Evolutionary conservation across 805 yeast species (phyloP), one percentile per base, ranked within the genome.

Genomic region (Kodamaea kaohsiungensis): DNA sequence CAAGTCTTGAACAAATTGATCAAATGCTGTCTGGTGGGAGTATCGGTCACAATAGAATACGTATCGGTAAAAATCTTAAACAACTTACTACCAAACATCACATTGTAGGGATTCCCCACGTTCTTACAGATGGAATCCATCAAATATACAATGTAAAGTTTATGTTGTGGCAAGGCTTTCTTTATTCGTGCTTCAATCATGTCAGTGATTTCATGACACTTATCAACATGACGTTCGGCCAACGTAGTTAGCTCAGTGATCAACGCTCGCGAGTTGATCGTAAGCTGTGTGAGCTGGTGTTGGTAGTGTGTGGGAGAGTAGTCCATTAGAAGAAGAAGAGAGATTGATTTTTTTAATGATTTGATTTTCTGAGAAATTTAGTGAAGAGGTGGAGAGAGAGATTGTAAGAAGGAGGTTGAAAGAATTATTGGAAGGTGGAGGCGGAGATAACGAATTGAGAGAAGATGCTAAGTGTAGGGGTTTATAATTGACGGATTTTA

Each of bases 1-100:
- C 80, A 76, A 6, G 79, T 75, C 51, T 71, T 69, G 63, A 74
- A 75, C 54, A 76, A 61, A 56, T 73, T 73, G 52, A 75, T 74
- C 56, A 76, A 61, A 54, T 64, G 61, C 56, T 72, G 78, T 55
- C 80, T 61, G 15, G 78, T 73, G 16, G 66, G 62, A 1, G 72
- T 69, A 58, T 75, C 78, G 38, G 75, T 68, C 46, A 74, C 77
- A 43, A 75, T 64, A 51, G 69, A 60, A 59, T 74, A 76, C 1
- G 75, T 66, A 51, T 73, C 77, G 2, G 76, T 69, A 61, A 74
- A 76, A 46, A 64, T 62, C 50, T 64, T 64, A 61, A 67, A 73
- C 42, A 76, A 59, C 50, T 68, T 68, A 18, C 62, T 56, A 42
- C 72, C 71, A 58, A 75, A 75, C 49, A 75, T 59, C 46, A 72